Evolutionary conservation across 257 asterid genomes (phyloP).

Genomic region (Fraxinus americana): DNA sequence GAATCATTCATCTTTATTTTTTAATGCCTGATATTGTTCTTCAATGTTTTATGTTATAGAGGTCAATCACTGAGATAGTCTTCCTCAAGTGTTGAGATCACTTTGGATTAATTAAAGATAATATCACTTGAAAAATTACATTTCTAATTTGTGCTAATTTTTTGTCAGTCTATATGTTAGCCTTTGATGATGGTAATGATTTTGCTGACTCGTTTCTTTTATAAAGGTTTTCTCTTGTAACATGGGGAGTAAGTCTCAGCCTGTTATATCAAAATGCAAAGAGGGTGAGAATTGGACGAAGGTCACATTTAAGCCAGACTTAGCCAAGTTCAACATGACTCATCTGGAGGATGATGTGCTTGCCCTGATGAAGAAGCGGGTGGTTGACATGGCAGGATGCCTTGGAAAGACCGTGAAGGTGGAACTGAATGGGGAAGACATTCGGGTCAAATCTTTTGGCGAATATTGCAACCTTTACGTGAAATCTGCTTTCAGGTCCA

Average conservation of each 20-base stretch:
- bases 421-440: slow-evolving; percentile 68
- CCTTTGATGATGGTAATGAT: not conserved
- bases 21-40: not conserved
- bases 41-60: not conserved
- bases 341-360: slow-evolving; percentile 90
- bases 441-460: slow-evolving; percentile 73
- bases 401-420: slow-evolving; percentile 91
- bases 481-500: slow-evolving; percentile 47
- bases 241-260: slow-evolving; percentile 88
- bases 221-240: slow-evolving; percentile 80
- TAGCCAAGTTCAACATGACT: slow-evolving; percentile 83
- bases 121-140: not conserved
- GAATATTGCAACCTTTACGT: slow-evolving; percentile 82
- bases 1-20: not conserved
- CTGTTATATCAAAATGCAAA: slow-evolving; percentile 71
- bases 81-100: not conserved
- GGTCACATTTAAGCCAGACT: slow-evolving; percentile 90
- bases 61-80: not conserved
- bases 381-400: slow-evolving; percentile 87
- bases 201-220: slow-evolving; percentile 6
- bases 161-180: not conserved
- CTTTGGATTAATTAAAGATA: not conserved
- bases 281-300: slow-evolving; percentile 87
- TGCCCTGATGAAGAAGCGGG: slow-evolving; percentile 93
- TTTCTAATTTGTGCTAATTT: not conserved